Evolutionary conservation across 2,329 filamentous ascomycete genomes (phyloP), one percentile per base, ranked within the genome.

Genomic region (Teratosphaeria epicoccoides): DNA sequence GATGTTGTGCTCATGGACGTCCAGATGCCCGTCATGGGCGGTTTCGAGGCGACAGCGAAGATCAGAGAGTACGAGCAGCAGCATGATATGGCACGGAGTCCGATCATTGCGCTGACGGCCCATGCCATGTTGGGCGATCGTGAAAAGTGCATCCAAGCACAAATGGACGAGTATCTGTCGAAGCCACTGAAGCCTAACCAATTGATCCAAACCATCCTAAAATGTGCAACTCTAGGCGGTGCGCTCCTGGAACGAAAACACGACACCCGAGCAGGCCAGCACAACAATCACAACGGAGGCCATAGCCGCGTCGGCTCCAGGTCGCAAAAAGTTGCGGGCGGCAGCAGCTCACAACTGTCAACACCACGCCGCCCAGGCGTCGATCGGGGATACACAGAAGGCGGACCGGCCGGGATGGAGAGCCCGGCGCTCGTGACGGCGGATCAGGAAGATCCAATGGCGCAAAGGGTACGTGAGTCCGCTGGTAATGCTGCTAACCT

Each of bases 21-120:
- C 17, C 93, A 97, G 68, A 98, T 98, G 93, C 93, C 93, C n/a
- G 87, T 97, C 63, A 97, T 97, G 90, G 93, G 93, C 66, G 93
- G 93, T 44, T 97, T 98, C 66, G 93, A 98, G 71, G 90, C 93
- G 12, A 98, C 93, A 4, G 87, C 84, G 60, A 95, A 95, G 75
- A 98, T 98, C 60, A 83, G 93, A 63, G 89, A 96, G 68, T 97
- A 91, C 69, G 93, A 98, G 69, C 83, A 85, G 54, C 86, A 84
- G 58, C 81, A 88, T 60, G 84, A 84, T 51, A 79, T 88, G 28
- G 83, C 87, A 52, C 81, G 91, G 49, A 95, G 91, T 10, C 93
- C 93, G 12, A 96, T 98, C 64, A 95, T 98, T 63, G 93, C 93
- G 2, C 79, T 98, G 44, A 98, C 93, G 11, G 93, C 93, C 1